These are phyloP conservation scores for Barnettozyma sucrosica DNA, from an alignment of 805 yeast genomes.

Conservation along the genomic window DNA sequence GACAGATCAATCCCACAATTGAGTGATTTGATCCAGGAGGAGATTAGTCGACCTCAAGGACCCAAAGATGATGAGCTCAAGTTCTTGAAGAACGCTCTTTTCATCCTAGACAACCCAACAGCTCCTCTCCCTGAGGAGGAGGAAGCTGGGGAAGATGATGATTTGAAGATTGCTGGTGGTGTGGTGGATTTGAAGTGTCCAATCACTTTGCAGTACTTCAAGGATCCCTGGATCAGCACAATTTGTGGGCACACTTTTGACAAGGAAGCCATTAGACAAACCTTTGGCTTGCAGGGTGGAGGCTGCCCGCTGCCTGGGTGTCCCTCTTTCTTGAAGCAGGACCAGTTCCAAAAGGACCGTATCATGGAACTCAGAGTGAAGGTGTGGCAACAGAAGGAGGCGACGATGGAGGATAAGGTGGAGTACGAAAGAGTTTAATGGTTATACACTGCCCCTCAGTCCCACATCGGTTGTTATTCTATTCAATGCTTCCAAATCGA, in stretches of 20 bases:
- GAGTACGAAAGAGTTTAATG: slow-evolving; percentile 14
- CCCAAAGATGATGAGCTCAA: neutral
- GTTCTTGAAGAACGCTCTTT: slow-evolving; percentile 37
- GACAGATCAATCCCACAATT: neutral
- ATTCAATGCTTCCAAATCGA: no score
- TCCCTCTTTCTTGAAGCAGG: slow-evolving; percentile 27
- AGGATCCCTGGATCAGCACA: slow-evolving; percentile 48
- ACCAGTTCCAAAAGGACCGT: slow-evolving; percentile 41
- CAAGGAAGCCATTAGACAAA: slow-evolving; percentile 36
- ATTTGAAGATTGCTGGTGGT: slow-evolving; percentile 62
- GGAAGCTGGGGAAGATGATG: slow-evolving; percentile 44
- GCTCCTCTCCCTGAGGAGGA: slow-evolving; percentile 48
- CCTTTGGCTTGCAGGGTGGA: slow-evolving; percentile 19
- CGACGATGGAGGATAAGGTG: slow-evolving; percentile 5
- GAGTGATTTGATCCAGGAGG: neutral
- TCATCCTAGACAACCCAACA: slow-evolving; percentile 53
- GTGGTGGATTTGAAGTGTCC: slow-evolving; percentile 65
- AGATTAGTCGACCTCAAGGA: neutral
- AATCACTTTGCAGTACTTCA: slow-evolving; percentile 46
- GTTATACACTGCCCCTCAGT: no score
- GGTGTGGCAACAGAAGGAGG: slow-evolving; percentile 28
- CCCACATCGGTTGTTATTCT: no score
- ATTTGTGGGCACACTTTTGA: slow-evolving; percentile 64
- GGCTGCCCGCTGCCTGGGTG: slow-evolving; percentile 56
- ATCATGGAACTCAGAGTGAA: slow-evolving; percentile 52